phyloP scores from a whole-genome alignment of 805 yeast species.

The Zygosaccharomyces bisporus region DNA sequence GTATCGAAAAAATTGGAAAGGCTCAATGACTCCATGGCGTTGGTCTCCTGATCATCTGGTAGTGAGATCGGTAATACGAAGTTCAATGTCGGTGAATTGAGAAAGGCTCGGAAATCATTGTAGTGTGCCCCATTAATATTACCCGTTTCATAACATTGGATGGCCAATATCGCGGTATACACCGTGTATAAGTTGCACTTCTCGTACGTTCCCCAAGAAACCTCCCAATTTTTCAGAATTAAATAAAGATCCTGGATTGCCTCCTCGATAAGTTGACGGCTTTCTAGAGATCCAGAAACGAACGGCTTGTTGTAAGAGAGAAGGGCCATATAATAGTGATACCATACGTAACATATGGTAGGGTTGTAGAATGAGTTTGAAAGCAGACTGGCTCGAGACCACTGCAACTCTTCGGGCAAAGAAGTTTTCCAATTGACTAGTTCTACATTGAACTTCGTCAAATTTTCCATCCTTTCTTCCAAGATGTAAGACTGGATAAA shows the following conservation, averaged over 20 bases:
- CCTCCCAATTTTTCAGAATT: constrained; percentile 13
- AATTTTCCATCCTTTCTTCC: constrained; percentile 36
- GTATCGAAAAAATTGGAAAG: constrained; percentile 15
- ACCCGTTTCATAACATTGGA: constrained; percentile 17
- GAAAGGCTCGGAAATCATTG: constrained; percentile 12
- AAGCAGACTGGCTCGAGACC: constrained; percentile 39
- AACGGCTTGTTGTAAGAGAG: constrained; percentile 53
- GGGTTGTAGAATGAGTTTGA: constrained; percentile 42
- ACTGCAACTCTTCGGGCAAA: constrained; percentile 42
- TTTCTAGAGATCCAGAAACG: constrained; percentile 24
- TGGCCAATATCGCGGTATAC: constrained; percentile 17
- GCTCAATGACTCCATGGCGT: constrained; percentile 11
- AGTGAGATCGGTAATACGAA: constrained; percentile 12
- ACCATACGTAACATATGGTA: constrained; percentile 42
- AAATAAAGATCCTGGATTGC: constrained; percentile 16
- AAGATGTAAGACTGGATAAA: constrained; percentile 14
- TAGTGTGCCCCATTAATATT: constrained; percentile 8
- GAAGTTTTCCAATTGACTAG: constrained; percentile 43
- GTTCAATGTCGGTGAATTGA: constrained; percentile 17
- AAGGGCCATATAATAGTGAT: constrained; percentile 48
- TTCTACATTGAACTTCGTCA: constrained; percentile 40
- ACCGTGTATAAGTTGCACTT: constrained; percentile 20
- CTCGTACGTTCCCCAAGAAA: constrained; percentile 11
- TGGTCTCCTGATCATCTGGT: neutral
- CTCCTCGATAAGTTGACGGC: constrained; percentile 13